Evolutionary conservation across 1,284 basidiomycete species (phyloP), one percentile per base, ranked within the genome.

Genomic region (Irpex sp.): DNA sequence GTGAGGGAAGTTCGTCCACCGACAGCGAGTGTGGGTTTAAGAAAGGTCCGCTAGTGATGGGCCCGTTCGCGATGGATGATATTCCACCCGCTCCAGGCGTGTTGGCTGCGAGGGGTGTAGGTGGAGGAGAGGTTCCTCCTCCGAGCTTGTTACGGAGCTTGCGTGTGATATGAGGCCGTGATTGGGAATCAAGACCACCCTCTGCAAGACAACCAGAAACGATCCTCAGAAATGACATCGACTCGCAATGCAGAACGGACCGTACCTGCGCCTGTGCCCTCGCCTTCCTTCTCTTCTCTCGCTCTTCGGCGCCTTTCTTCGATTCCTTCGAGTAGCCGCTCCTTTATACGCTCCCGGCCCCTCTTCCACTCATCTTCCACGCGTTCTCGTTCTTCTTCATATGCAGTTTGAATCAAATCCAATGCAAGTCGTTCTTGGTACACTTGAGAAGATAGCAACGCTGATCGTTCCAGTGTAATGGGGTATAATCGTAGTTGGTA

Each of bases 201-300:
- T 91, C 88, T 89, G 69, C 18, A 55, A 53, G 52, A 57, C 19
- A 8, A 9, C 18, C 33, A 56, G 58, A 57, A 42, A 19, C 33
- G 61, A 59, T 33, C 36, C 28, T 33, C 28, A 33, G 28, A 23
- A 36, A 19, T 14, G 37, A 33, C 21, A 51, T 7, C 42, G 39
- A 60, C n/a, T 28, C 57, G 63, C 58, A 60, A 61, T 63, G 45
- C 16, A 18, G 54, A 51, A 23, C 21, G 35, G 39, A 39, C 69
- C 83, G 61, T 61, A 86, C 83, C 86, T 59, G 82, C 84, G 58
- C 82, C 78, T 21, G 81, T 83, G 28, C 88, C 88, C 66, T 92
- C 89, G 58, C 88, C 87, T 63, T 91, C 89, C 68, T 91, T 91
- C 75, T 92, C 89, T 65, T 93, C 90, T 61, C 90, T 78, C 28